Evolutionary conservation across 2,329 filamentous ascomycete species (phyloP).

Genomic region (Aspergillus luchuensis): DNA sequence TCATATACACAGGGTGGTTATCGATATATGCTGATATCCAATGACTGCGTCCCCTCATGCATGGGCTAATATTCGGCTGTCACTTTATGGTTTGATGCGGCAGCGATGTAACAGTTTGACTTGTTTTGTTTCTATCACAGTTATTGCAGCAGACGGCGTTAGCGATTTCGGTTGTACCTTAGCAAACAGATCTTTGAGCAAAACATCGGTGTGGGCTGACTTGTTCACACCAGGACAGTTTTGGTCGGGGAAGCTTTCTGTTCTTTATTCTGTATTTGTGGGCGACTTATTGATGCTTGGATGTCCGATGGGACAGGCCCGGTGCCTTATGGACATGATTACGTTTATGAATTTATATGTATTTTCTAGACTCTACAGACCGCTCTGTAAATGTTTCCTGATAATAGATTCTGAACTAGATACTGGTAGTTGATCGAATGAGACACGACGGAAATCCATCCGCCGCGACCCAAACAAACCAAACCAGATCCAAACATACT

Average conservation of each 20-base stretch:
- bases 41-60: not conserved
- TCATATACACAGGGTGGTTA: conserved; percentile 8
- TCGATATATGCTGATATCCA: conserved; percentile 13
- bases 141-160: conserved; percentile 30
- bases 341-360: not conserved
- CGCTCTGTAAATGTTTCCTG: too few species aligned
- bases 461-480: conserved; percentile 3
- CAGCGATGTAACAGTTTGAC: conserved; percentile 15
- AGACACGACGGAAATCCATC: not conserved
- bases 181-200: conserved; percentile 3
- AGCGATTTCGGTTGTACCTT: conserved; percentile 21
- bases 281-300: not conserved
- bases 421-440: too few species aligned
- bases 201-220: not conserved
- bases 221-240: not conserved
- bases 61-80: conserved; percentile 14
- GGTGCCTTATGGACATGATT: conserved; percentile 4
- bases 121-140: conserved; percentile 10
- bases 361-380: not conserved
- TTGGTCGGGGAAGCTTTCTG: not conserved
- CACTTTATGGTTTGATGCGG: conserved; percentile 10
- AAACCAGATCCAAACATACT: not conserved
- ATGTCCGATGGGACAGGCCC: conserved; percentile 3
- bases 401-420: too few species aligned
- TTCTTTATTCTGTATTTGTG: conserved; percentile 1